Percentiles rank a stretch among this genome's conserved stretches.
Evolutionary conservation across 2,329 filamentous ascomycete genomes (phyloP).

Genomic region (Tolypocladium paradoxum): DNA sequence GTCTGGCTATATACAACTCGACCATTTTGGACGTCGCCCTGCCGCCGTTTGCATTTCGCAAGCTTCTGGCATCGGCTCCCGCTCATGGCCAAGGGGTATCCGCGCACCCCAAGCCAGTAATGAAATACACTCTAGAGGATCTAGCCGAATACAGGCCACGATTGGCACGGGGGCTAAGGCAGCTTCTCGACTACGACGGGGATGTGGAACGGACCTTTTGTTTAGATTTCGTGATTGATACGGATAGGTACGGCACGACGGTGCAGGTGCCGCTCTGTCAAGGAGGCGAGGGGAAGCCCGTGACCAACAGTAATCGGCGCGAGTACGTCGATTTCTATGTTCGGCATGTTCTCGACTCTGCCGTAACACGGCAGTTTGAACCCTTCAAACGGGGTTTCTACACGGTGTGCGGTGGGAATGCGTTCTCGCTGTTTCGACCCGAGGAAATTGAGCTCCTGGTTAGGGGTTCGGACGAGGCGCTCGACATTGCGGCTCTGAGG

Average conservation of each 20-base stretch:
- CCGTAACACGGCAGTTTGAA: slow-evolving; percentile 75
- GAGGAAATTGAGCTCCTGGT: slow-evolving; percentile 88
- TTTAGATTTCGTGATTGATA: slow-evolving; percentile 68
- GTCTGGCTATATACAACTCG: slow-evolving; percentile 88
- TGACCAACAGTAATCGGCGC: slow-evolving; percentile 73
- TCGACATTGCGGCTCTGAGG: slow-evolving; percentile 66
- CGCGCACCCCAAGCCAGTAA: slow-evolving; percentile 46
- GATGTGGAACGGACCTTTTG: slow-evolving; percentile 73
- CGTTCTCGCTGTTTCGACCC: slow-evolving; percentile 73
- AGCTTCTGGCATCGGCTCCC: slow-evolving; percentile 71
- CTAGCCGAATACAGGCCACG: slow-evolving; percentile 70
- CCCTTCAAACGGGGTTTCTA: slow-evolving; percentile 93
- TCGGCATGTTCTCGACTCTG: slow-evolving; percentile 65
- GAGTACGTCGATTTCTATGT: slow-evolving; percentile 86
- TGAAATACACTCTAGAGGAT: slow-evolving; percentile 71
- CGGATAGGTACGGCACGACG: slow-evolving; percentile 64
- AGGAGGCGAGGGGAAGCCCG: slow-evolving; percentile 60
- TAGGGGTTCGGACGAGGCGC: slow-evolving; percentile 70
- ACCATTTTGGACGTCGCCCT: slow-evolving; percentile 84
- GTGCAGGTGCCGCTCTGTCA: slow-evolving; percentile 60
- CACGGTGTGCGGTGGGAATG: slow-evolving; percentile 81
- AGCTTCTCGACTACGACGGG: slow-evolving; percentile 73
- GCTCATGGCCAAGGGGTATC: slow-evolving; percentile 41
- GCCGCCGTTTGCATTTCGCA: slow-evolving; percentile 82
- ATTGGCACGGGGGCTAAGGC: slow-evolving; percentile 63